Base-by-base conservation (phyloP, 768 basidiomycete species). In the Porphyrellus cyaneotinctus region DNA sequence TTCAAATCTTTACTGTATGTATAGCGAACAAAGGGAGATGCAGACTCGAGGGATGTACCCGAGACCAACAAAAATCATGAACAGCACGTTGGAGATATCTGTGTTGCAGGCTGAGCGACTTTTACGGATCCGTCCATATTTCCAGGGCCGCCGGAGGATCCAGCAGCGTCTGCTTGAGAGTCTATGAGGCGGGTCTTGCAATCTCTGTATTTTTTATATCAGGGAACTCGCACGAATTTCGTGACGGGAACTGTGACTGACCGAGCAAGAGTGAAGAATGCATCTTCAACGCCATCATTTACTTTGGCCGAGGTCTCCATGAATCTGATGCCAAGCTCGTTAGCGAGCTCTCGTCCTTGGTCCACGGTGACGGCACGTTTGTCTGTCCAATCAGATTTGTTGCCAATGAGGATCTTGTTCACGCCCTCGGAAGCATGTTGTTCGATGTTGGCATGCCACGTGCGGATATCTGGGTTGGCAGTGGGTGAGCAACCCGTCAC, bases 371-470 rank as follows among this genome's bases (percentile, higher is more conserved):
- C 91, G 14, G 85, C 88, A 59, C 88, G 84, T 76, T 97, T 97
- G 72, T 97, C 95, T 51, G 86, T 84, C 93, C 95, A 97, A 71
- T 99, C 97, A 39, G 90, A 97, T 73, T 99, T 99, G 78, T 99
- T 99, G 35, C 97, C 97, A 59, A 98, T 91, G 47, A 98, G 84
- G 56, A 99, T 91, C 83, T 98, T 98, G 84, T 98, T 98, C 58
- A 98, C 97, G 33, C 93, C 94, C 60, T 98, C 93, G 2, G 95
- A 97, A 33, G 97, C 97, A 68, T 98, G 95, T 68, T 97, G 95
- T 72, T 98, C 97, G 59, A 98, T 94, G 70, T 97, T 97, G 32
- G 87, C 74, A 72, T 97, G 91, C 97, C 97, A 98, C 59, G 92
- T 95, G 60, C 94, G 91, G 71, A 98, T 95, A 75, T 98, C 95